Percentiles rank a stretch among this genome's conserved stretches.
Conservation (phyloP, 495 filamentous ascomycete species). For the Choiromyces venosus region DNA sequence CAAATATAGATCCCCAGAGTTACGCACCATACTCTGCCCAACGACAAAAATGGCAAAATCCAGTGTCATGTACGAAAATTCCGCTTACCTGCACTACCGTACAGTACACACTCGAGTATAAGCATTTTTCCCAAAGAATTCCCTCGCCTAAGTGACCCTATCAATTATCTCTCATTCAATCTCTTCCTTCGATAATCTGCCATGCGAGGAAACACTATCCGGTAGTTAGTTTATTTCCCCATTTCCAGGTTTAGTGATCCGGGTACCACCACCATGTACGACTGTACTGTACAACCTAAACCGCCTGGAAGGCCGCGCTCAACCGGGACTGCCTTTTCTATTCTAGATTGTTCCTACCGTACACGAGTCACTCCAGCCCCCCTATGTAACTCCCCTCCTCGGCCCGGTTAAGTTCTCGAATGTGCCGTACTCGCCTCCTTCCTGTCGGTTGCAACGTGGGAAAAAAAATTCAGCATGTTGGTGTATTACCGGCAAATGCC, state of each 20-base stretch:
- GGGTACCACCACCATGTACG: neutral
- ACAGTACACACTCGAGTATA: neutral
- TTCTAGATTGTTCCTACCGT: neutral
- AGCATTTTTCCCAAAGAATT: neutral
- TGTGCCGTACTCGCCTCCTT: neutral
- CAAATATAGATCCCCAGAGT: neutral
- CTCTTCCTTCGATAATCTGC: neutral
- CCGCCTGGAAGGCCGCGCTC: neutral
- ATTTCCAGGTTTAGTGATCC: neutral
- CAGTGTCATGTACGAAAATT: neutral
- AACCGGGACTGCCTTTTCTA: neutral
- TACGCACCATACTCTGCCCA: neutral
- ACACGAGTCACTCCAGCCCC: neutral
- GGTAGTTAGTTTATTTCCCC: neutral
- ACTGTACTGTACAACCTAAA: too few relatives aligned
- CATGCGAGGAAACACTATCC: neutral
- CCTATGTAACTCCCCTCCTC: neutral
- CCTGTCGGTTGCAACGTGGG: neutral
- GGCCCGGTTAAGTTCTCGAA: neutral
- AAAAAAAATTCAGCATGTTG: neutral
- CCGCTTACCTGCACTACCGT: neutral
- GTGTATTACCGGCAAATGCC: neutral
- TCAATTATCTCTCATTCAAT: neutral
- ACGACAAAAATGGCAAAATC: neutral
- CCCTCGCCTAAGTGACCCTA: neutral